Percentiles rank a stretch among this genome's conserved stretches.
These are phyloP conservation scores for Oryza glumipatula DNA, from an alignment of 176 grass and related monocot species.

Conservation along the genomic window DNA sequence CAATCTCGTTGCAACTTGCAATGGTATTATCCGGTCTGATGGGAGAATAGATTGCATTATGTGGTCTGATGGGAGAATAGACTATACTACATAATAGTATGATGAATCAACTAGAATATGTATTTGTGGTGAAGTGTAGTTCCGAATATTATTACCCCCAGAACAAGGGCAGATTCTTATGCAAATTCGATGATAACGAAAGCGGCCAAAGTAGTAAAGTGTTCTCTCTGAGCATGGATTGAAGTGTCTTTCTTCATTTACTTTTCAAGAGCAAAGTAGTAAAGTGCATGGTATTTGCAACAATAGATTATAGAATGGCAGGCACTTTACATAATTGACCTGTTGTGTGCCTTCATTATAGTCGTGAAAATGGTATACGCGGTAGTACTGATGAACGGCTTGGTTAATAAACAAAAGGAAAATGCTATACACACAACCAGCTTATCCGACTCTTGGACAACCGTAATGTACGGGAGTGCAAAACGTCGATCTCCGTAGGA, in stretches of 20 bases:
- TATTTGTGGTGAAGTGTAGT: not conserved
- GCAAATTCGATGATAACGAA: not conserved
- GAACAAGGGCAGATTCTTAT: not conserved
- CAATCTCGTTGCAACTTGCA: no score
- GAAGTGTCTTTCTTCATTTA: not conserved
- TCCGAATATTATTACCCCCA: not conserved
- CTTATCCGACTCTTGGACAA: no score
- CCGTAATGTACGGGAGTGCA: no score
- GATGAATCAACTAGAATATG: not conserved
- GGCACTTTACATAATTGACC: not conserved
- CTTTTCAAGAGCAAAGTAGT: not conserved
- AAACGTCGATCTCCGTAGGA: no score
- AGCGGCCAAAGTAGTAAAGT: not conserved
- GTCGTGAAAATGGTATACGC: not conserved
- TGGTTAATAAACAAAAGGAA: no score
- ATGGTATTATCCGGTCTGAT: no score
- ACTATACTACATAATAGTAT: not conserved
- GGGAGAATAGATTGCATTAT: not conserved
- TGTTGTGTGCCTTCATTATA: not conserved
- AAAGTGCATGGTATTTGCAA: not conserved
- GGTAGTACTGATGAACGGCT: not conserved
- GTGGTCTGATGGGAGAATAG: not conserved
- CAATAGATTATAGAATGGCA: not conserved
- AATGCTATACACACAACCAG: no score
- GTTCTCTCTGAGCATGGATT: not conserved